Conservation (phyloP, 164 flowering plant genomes). For the Kingdonia uniflora region DNA sequence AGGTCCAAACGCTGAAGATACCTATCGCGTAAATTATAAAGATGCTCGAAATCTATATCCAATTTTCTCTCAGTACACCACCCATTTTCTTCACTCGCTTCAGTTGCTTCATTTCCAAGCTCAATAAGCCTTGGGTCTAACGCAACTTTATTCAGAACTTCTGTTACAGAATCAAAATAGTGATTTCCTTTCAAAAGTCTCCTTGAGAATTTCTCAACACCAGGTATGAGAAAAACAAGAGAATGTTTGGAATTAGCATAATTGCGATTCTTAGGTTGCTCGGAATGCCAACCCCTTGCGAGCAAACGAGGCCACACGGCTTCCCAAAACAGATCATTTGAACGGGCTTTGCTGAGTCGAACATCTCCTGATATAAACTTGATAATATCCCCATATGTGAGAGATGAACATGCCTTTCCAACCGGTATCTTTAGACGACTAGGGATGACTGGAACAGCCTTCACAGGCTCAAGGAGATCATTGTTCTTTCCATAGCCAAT, state of each 20-base stretch:
- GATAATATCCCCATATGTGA: slow-evolving; percentile 53
- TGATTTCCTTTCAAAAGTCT: slow-evolving; percentile 58
- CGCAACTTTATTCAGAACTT: slow-evolving; percentile 60
- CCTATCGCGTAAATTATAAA: slow-evolving; percentile 26
- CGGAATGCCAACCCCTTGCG: slow-evolving; percentile 98
- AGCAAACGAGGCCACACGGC: slow-evolving; percentile 99
- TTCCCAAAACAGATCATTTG: slow-evolving; percentile 94
- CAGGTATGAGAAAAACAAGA: slow-evolving; percentile 70
- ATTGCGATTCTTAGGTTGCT: slow-evolving; percentile 51
- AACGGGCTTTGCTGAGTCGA: slow-evolving; percentile 84
- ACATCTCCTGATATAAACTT: slow-evolving; percentile 62
- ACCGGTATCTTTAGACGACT: slow-evolving; percentile 48
- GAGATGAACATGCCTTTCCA: slow-evolving; percentile 70
- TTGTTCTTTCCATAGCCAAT: slow-evolving; percentile 73
- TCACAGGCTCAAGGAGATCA: slow-evolving; percentile 51
- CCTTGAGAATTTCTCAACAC: slow-evolving; percentile 65
- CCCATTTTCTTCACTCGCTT: slow-evolving; percentile 23
- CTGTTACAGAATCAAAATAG: slow-evolving; percentile 71
- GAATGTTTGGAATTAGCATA: slow-evolving; percentile 28
- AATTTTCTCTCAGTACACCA: slow-evolving; percentile 14
- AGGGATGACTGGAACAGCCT: slow-evolving; percentile 25
- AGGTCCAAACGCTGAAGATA: slow-evolving; percentile 36
- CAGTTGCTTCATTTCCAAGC: slow-evolving; percentile 35
- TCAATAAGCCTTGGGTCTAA: slow-evolving; percentile 62
- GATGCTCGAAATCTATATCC: slow-evolving; percentile 17